A percentile compares a stretch with the other conserved stretches of the same genome.
phyloP scores from a whole-genome alignment of 768 basidiomycete genomes.

The Ramaria rubella region DNA sequence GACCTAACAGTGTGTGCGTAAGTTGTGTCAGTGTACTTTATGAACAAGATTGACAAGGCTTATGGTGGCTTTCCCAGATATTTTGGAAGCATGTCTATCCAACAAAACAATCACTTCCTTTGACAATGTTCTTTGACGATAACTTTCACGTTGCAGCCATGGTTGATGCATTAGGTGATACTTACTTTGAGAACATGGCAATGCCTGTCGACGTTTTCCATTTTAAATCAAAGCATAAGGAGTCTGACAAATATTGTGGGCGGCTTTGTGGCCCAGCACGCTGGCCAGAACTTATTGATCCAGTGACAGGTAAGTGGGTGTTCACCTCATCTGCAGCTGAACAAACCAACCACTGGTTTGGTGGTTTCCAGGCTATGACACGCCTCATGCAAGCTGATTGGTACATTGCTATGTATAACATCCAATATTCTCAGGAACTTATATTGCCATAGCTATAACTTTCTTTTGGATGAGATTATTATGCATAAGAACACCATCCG shows the following conservation, averaged over 20 bases:
- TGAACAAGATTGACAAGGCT: neutral
- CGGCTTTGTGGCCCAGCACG: slow-evolving; percentile 15
- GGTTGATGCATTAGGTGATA: neutral
- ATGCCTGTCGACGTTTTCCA: slow-evolving; percentile 22
- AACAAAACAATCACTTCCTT: slow-evolving; percentile 6
- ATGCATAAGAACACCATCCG: slow-evolving; percentile 19
- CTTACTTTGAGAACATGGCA: slow-evolving; percentile 9
- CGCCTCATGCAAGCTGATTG: slow-evolving; percentile 11
- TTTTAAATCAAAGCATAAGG: slow-evolving; percentile 19
- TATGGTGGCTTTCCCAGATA: neutral
- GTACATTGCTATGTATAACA: slow-evolving; percentile 11
- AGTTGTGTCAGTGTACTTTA: neutral
- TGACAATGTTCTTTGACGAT: slow-evolving; percentile 19
- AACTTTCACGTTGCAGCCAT: slow-evolving; percentile 16
- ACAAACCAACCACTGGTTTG: slow-evolving; percentile 20
- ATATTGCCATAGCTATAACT: slow-evolving; percentile 19
- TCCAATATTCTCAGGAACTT: slow-evolving; percentile 30
- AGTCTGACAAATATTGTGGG: slow-evolving; percentile 14
- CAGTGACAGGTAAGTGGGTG: slow-evolving; percentile 15
- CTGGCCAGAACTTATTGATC: slow-evolving; percentile 9
- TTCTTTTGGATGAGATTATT: slow-evolving; percentile 36
- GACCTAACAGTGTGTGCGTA: slow-evolving; percentile 23
- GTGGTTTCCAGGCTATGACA: slow-evolving; percentile 17
- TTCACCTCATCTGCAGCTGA: slow-evolving; percentile 25
- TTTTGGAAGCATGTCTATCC: neutral